Evolutionary conservation across 2,329 filamentous ascomycete species (phyloP).

Genomic region (Fusarium udum): DNA sequence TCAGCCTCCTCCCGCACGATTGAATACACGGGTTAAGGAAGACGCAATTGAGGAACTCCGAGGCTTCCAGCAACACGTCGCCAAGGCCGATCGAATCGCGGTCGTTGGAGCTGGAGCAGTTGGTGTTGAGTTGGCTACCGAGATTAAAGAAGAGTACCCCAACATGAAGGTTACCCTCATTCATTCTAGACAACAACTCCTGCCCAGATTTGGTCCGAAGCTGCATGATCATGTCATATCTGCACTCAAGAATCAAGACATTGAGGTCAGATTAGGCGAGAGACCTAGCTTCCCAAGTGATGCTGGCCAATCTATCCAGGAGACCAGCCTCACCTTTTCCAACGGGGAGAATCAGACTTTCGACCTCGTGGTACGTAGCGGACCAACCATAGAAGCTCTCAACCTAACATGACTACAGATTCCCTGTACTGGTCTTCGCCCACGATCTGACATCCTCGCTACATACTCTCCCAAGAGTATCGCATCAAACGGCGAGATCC

Average conservation of each 20-base stretch:
- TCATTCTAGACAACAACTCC: constrained; percentile 18
- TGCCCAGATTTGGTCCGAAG: constrained; percentile 18
- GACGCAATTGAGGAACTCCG: constrained; percentile 11
- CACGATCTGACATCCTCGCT: constrained; percentile 4
- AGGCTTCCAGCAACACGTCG: constrained; percentile 2
- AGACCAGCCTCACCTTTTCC: not conserved
- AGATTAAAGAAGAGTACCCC: constrained; percentile 15
- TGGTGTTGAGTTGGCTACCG: constrained; percentile 10
- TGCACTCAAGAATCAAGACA: not conserved
- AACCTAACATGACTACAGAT: not conserved
- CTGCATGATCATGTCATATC: not conserved
- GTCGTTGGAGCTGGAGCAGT: constrained; percentile 29
- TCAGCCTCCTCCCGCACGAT: constrained; percentile 21
- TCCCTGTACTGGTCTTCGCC: constrained; percentile 23
- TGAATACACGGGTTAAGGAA: not conserved
- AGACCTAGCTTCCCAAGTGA: not conserved
- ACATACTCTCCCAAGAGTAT: constrained; percentile 1
- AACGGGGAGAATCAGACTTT: not conserved
- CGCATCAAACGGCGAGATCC: not conserved
- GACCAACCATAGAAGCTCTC: fast-evolving
- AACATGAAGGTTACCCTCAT: constrained; percentile 10
- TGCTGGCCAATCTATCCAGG: not conserved
- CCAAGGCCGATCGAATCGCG: not conserved
- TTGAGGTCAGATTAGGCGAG: constrained; percentile 6
- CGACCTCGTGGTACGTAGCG: constrained; percentile 15